Evolutionary conservation across 2,329 filamentous ascomycete species (phyloP).

Genomic region (Corynespora cassiicola): DNA sequence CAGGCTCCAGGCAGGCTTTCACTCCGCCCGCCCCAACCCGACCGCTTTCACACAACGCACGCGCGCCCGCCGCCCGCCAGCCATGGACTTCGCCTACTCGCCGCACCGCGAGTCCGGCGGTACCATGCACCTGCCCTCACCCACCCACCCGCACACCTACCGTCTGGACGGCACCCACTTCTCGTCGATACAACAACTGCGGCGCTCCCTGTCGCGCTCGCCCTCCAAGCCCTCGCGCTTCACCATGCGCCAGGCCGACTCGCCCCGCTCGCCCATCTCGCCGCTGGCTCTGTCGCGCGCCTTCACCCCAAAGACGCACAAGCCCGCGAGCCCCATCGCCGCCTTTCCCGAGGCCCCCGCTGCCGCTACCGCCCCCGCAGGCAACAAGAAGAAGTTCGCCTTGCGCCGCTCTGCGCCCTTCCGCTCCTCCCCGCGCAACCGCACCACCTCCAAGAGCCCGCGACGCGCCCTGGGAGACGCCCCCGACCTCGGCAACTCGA

Average conservation of each 20-base stretch:
- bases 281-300: constrained; percentile 53
- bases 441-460: constrained; percentile 77
- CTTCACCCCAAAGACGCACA: constrained; percentile 49
- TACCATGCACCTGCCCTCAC: constrained; percentile 85
- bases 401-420: constrained; percentile 57
- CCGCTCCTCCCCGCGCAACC: constrained; percentile 67
- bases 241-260: constrained; percentile 61
- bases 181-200: constrained; percentile 79
- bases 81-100: constrained; percentile 59
- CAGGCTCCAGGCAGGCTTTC: constrained; percentile 17
- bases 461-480: constrained; percentile 76
- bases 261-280: constrained; percentile 49
- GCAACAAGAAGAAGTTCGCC: constrained; percentile 65
- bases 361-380: constrained; percentile 62
- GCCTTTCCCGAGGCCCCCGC: constrained; percentile 65
- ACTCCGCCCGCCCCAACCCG: constrained; percentile 15
- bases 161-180: constrained; percentile 75
- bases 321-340: constrained; percentile 57
- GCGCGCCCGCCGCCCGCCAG: constrained; percentile 9
- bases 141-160: constrained; percentile 72
- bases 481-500: constrained; percentile 73
- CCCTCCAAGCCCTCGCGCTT: constrained; percentile 82
- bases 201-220: constrained; percentile 90
- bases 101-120: constrained; percentile 66
- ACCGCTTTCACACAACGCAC: constrained; percentile 6